Percentiles rank a stretch among this genome's conserved stretches.
These are phyloP conservation scores for Pichia membranifaciens DNA, from an alignment of 805 yeast genomes.

Conservation along the genomic window DNA sequence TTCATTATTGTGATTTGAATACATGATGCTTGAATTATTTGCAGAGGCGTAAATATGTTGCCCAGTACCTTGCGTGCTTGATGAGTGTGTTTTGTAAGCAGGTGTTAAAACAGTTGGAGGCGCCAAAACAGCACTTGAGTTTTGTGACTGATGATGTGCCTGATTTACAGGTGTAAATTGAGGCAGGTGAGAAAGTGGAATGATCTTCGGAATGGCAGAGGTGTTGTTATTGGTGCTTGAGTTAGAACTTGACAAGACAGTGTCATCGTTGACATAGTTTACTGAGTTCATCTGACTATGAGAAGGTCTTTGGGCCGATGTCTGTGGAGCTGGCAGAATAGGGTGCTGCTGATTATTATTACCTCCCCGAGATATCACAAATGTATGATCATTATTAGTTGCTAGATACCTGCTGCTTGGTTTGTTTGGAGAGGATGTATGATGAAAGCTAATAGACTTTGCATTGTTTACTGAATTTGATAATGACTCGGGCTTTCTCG, in stretches of 20 bases:
- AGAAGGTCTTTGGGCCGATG: neutral
- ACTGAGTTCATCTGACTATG: slow-evolving; percentile 6
- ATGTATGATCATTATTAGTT: slow-evolving; percentile 10
- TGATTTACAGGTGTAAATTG: slow-evolving; percentile 2
- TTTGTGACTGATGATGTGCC: neutral
- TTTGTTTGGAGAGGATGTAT: slow-evolving; percentile 7
- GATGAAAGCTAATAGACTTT: neutral
- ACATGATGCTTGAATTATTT: neutral
- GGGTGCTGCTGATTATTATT: neutral
- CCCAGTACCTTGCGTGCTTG: neutral
- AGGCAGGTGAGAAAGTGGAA: slow-evolving; percentile 1
- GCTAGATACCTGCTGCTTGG: slow-evolving; percentile 5
- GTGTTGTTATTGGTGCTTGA: neutral
- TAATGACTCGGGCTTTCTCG: neutral
- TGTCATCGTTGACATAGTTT: neutral
- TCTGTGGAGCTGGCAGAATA: neutral
- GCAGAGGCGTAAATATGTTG: neutral
- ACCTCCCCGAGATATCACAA: neutral
- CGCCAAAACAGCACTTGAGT: slow-evolving; percentile 4
- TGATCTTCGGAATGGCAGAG: neutral
- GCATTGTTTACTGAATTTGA: neutral
- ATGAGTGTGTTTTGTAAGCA: slow-evolving; percentile 1
- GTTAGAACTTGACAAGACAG: neutral
- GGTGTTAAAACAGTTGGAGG: slow-evolving; percentile 13
- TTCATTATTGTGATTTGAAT: neutral